phyloP scores from a whole-genome alignment of 1,284 basidiomycete species.

The Trichosporon faecale region DNA sequence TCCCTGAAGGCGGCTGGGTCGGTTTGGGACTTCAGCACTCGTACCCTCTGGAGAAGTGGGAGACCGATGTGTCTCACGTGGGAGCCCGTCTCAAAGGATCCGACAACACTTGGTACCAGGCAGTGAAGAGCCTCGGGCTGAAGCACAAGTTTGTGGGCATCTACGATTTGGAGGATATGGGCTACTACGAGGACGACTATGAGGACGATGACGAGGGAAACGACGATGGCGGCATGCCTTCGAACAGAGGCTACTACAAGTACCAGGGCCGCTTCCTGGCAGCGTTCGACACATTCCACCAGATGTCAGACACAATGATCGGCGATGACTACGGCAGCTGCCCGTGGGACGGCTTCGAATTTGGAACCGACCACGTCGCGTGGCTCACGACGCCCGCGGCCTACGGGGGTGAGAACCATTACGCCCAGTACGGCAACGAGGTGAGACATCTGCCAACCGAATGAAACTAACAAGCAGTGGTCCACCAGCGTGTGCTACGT shows the following conservation, averaged over 20 bases:
- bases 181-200: too few relatives aligned
- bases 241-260: background rate
- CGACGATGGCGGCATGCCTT: too few relatives aligned
- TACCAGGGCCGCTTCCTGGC: background rate
- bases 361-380: background rate
- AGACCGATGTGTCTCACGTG: too few relatives aligned
- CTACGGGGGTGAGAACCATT: background rate
- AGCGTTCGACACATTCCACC: background rate
- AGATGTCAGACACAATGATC: background rate
- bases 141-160: too few relatives aligned
- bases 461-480: background rate
- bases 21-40: constrained; percentile 52
- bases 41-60: constrained; percentile 31
- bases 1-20: constrained; percentile 44
- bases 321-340: background rate
- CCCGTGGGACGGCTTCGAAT: background rate
- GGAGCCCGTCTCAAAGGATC: too few relatives aligned
- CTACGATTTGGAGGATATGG: background rate
- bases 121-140: too few relatives aligned
- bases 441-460: background rate
- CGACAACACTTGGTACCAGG: too few relatives aligned
- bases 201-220: too few relatives aligned
- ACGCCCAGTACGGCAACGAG: background rate
- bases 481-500: background rate
- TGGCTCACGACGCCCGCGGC: background rate